Base-by-base conservation (phyloP, 192 early-diverging fungal species). In the Geranomyces variabilis region DNA sequence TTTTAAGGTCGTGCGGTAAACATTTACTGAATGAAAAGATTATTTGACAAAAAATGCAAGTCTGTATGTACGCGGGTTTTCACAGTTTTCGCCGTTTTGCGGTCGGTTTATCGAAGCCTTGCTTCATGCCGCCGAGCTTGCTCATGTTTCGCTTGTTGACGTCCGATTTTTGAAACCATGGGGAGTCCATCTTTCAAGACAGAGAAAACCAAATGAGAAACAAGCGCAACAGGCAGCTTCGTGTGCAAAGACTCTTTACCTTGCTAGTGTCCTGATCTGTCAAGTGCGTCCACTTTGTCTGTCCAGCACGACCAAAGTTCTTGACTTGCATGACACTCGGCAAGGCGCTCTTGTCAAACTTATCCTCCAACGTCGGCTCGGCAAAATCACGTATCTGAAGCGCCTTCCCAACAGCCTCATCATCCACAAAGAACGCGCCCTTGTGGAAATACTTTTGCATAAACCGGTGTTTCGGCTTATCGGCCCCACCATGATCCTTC, bases 311-410 rank as follows among this genome's bases (percentile, higher is more conserved):
- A 53, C 94, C 94, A 86, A 95, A 96, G 67, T 94, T 94, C 69
- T 93, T 92, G 41, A 94, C 93, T 75, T 93, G 92, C 90, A 95
- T 93, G 9, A 96, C 87, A 61, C 87, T 86, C 31, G 94, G 94
- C 15, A 96, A 78, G 12, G 85, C 70, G n/a, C 90, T 81, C 72
- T 88, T 92, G 49, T 88, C 84, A 61, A 80, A 75, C 63, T 80
- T 78, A 77, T 92, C 91, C 59, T 90, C 89, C 4, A 87, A 70
- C 8, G 93, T 94, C n/a, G 93, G 85, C 36, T 77, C 82, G n/a
- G 82, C 76, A 56, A 90, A 89, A 56, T 93, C 89, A 31, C 91
- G 78, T 47, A 86, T 79, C 33, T 88, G 74, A 47, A 94, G 69
- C 0, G 81, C 82, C 44, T 84, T 82, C 1, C 83, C 78, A 0